Evolutionary conservation across 2,329 filamentous ascomycete species (phyloP).

Genomic region (Domatiomyces globalis): DNA sequence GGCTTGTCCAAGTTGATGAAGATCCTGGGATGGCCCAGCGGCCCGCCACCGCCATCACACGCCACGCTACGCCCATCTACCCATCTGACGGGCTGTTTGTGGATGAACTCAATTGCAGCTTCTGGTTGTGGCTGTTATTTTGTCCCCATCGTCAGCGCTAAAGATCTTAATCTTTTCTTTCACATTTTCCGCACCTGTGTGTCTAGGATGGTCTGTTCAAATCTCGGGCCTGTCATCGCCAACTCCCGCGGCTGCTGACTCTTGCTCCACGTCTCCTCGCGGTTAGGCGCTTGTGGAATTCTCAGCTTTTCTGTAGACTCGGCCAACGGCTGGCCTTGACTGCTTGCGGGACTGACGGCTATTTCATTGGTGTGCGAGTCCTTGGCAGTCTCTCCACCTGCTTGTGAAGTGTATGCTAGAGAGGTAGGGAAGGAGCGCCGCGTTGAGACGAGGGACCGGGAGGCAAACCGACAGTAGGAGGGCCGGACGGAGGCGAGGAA

Average conservation of each 20-base stretch:
- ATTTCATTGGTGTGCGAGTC: conserved; percentile 49
- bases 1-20: conserved; percentile 99
- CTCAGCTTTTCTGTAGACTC: conserved; percentile 43
- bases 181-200: conserved; percentile 53
- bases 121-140: conserved; percentile 60
- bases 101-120: conserved; percentile 88
- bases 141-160: conserved; percentile 18
- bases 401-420: conserved; percentile 14
- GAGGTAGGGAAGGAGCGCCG: conserved; percentile 38
- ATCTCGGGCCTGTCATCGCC: conserved; percentile 87
- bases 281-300: conserved; percentile 72
- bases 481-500: conserved; percentile 6
- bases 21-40: conserved; percentile 77
- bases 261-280: conserved; percentile 63
- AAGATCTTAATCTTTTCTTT: not conserved
- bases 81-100: conserved; percentile 91
- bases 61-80: conserved; percentile 65
- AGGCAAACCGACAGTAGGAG: conserved; percentile 18
- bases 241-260: conserved; percentile 67
- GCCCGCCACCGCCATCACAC: conserved; percentile 86
- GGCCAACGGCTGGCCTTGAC: conserved; percentile 40
- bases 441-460: conserved; percentile 50
- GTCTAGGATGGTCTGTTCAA: conserved; percentile 92
- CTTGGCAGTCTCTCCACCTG: conserved; percentile 30
- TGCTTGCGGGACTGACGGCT: conserved; percentile 35